Conservation (phyloP, 2,329 filamentous ascomycete genomes). For the Hirsutella thompsonii region DNA sequence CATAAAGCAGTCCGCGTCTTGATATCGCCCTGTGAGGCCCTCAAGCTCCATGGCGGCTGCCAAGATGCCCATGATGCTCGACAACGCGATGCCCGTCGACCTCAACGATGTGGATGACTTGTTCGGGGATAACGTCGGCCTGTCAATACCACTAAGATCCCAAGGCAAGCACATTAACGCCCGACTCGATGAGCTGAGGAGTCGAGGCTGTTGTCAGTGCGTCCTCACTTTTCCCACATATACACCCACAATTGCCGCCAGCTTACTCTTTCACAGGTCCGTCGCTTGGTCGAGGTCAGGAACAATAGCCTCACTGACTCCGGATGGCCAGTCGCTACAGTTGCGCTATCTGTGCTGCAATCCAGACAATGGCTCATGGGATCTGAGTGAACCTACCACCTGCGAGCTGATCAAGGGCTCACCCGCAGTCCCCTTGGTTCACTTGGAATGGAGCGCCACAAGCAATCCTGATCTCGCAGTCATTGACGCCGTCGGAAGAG, state of each 20-base stretch:
- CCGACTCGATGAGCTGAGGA: slow-evolving; percentile 64
- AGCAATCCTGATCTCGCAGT: slow-evolving; percentile 70
- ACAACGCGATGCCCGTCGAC: slow-evolving; percentile 31
- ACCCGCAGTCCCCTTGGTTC: slow-evolving; percentile 57
- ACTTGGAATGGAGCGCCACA: slow-evolving; percentile 68
- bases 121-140: slow-evolving; percentile 57
- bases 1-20: no score
- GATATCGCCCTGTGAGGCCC: no score
- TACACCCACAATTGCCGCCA: not conserved
- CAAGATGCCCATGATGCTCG: slow-evolving; percentile 30
- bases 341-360: slow-evolving; percentile 61
- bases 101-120: slow-evolving; percentile 58
- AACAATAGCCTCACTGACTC: slow-evolving; percentile 68
- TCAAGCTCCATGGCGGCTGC: slow-evolving; percentile 18
- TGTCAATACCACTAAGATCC: slow-evolving; percentile 34
- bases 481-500: slow-evolving; percentile 65
- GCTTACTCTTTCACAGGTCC: slow-evolving; percentile 35
- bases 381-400: slow-evolving; percentile 57
- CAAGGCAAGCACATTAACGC: slow-evolving; percentile 51
- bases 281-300: slow-evolving; percentile 83
- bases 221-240: slow-evolving; percentile 17
- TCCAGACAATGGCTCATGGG: slow-evolving; percentile 60
- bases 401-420: slow-evolving; percentile 47
- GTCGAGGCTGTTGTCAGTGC: slow-evolving; percentile 72
- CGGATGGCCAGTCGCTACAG: slow-evolving; percentile 57